These are phyloP conservation scores for Pseudogymnoascus sp. DNA, from an alignment of 2,329 filamentous ascomycete genomes.

Conservation along the genomic window DNA sequence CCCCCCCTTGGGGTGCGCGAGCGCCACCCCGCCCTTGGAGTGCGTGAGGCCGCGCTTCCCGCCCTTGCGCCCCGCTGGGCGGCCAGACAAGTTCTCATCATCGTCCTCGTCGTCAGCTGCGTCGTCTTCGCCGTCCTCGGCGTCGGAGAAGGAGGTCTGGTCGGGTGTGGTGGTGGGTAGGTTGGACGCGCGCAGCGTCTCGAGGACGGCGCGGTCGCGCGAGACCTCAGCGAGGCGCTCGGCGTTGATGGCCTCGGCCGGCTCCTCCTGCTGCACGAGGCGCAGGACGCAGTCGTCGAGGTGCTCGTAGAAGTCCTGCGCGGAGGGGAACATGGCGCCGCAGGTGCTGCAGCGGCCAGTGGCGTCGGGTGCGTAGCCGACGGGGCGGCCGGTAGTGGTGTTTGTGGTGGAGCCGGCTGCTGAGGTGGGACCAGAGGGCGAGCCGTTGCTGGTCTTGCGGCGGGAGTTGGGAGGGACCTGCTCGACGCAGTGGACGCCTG, in stretches of 20 bases:
- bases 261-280: constrained; percentile 64
- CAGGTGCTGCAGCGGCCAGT: constrained; percentile 90
- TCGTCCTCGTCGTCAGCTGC: constrained; percentile 48
- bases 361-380: constrained; percentile 64
- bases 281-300: constrained; percentile 68
- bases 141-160: constrained; percentile 33
- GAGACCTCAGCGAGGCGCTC: constrained; percentile 58
- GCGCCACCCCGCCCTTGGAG: constrained; percentile 63
- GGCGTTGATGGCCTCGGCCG: constrained; percentile 59
- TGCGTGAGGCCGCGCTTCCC: constrained; percentile 55
- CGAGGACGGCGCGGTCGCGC: constrained; percentile 52
- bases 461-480: constrained; percentile 87
- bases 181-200: constrained; percentile 55
- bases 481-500: constrained; percentile 86
- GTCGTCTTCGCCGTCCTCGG: constrained; percentile 41
- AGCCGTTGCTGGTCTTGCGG: constrained; percentile 45
- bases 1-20: constrained; percentile 44
- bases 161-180: constrained; percentile 33
- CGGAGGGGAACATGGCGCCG: constrained; percentile 70
- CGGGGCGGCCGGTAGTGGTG: constrained; percentile 53
- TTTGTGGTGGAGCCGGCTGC: constrained; percentile 23
- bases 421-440: neutral
- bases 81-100: constrained; percentile 45
- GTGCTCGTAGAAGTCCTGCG: constrained; percentile 97
- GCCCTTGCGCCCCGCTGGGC: constrained; percentile 25